Evolutionary conservation across 1,284 basidiomycete genomes (phyloP).

Genomic region (Fomitopsis pinicola): DNA sequence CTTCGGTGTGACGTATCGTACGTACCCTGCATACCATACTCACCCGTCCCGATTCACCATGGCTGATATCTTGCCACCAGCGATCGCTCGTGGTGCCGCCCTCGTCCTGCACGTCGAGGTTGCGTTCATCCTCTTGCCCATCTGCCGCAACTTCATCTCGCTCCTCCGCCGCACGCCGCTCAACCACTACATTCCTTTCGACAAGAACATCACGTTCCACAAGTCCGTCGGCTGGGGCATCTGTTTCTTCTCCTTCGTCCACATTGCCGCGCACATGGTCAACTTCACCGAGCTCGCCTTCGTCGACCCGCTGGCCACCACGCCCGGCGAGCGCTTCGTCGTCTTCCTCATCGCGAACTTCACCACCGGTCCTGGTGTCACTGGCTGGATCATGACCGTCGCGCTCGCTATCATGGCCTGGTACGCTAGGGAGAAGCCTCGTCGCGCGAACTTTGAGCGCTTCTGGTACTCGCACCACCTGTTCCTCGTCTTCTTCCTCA

Average conservation of each 20-base stretch:
- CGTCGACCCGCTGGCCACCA: constrained; percentile 46
- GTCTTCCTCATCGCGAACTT: constrained; percentile 78
- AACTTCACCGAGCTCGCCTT: constrained; percentile 74
- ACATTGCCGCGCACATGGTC: constrained; percentile 75
- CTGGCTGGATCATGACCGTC: constrained; percentile 87
- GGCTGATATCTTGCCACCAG: constrained; percentile 32
- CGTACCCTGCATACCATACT: constrained; percentile 26
- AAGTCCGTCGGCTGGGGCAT: constrained; percentile 87
- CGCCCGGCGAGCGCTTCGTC: constrained; percentile 48
- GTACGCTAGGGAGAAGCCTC: constrained; percentile 77
- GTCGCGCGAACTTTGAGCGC: constrained; percentile 70
- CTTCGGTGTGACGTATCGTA: constrained; percentile 76
- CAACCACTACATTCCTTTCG: constrained; percentile 84
- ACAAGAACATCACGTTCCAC: constrained; percentile 86
- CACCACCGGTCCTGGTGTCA: constrained; percentile 81
- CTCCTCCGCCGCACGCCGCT: constrained; percentile 77
- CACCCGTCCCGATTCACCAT: neutral
- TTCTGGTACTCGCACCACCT: constrained; percentile 92
- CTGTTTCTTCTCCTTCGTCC: constrained; percentile 68
- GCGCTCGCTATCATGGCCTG: constrained; percentile 74
- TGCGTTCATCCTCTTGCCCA: constrained; percentile 85
- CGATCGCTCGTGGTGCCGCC: constrained; percentile 79
- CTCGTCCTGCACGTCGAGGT: constrained; percentile 85
- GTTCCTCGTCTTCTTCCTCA: constrained; percentile 85
- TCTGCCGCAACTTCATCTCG: constrained; percentile 90